Conservation (phyloP, 805 yeast genomes). For the Alloascoidea africana region DNA sequence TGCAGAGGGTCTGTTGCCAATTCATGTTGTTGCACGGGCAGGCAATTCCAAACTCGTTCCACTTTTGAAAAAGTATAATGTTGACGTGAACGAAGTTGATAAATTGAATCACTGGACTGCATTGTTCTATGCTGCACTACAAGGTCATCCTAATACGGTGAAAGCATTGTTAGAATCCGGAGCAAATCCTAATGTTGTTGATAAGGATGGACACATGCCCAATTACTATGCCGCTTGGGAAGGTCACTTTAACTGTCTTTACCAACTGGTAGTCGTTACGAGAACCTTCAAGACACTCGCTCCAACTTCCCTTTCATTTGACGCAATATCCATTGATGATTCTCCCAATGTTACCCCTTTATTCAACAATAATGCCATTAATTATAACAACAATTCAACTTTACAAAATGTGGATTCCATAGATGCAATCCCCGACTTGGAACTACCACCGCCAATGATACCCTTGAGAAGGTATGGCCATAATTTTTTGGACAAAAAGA, state of each 20-base stretch:
- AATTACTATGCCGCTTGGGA: constrained; percentile 87
- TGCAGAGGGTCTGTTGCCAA: constrained; percentile 75
- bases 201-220: constrained; percentile 71
- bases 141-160: constrained; percentile 64
- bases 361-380: not conserved
- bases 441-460: constrained; percentile 90
- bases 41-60: constrained; percentile 63
- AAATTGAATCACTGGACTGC: constrained; percentile 91
- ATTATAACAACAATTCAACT: not conserved
- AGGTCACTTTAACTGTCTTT: constrained; percentile 75
- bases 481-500: constrained; percentile 82
- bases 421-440: constrained; percentile 78
- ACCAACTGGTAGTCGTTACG: constrained; percentile 38
- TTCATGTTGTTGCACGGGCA: constrained; percentile 78
- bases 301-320: not conserved
- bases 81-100: constrained; percentile 65
- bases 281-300: constrained; percentile 7
- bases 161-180: constrained; percentile 55
- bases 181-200: constrained; percentile 53
- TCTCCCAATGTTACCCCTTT: not conserved
- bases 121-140: constrained; percentile 75
- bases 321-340: not conserved
- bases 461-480: constrained; percentile 93
- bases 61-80: constrained; percentile 35
- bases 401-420: constrained; percentile 14